Base-by-base conservation (phyloP, 2,329 filamentous ascomycete species). In the Didymellaceae sp. region DNA sequence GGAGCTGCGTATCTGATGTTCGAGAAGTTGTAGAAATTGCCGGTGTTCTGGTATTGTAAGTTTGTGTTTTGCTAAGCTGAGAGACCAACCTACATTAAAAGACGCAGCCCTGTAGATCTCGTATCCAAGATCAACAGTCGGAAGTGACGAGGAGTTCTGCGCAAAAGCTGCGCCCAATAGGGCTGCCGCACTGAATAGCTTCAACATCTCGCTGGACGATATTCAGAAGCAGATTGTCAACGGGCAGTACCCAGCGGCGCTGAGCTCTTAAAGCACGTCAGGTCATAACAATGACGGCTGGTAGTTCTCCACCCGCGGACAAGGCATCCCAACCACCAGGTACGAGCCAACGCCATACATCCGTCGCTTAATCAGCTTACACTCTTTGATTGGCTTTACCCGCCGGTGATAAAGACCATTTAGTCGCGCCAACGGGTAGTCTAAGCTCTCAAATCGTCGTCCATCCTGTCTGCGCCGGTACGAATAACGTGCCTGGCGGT, bases 1-100 rank as follows among this genome's bases (percentile, higher is more conserved):
- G 82, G 76, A 20, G 78, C 78, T 5, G 80, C 82, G 64, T 79
- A 85, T 33, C 81, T 77, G 54, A 84, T 82, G 58, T 84, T 83
- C 43, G 71, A 77, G 68, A 84, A 84, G 54, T 78, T 81, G 66
- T 82, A 83, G 54, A 78, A 72, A 17, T 71, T 65, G n/a, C 66
- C 66, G 0, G 75, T 68, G 50, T 70, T 61, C 74, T 72, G 37
- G 14, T 8, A 13, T 3, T 26, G 34, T 63, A 30, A 59, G 54
- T n/a, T 25, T 6, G 7, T 18, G 13, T 34, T 35, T 45, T 20
- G 21, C 35, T n/a, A 22, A 6, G 37, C 17, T 13, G n/a, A 1
- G 38, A 34, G 16, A 13, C 25, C 11, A 25, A 67, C 68, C 14
- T 48, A 77, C 75, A 66, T 80, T 80, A 59, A 75, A 76, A 10